phyloP scores from a whole-genome alignment of 1,139 yeast species.

The Hansenula lynferdii region DNA sequence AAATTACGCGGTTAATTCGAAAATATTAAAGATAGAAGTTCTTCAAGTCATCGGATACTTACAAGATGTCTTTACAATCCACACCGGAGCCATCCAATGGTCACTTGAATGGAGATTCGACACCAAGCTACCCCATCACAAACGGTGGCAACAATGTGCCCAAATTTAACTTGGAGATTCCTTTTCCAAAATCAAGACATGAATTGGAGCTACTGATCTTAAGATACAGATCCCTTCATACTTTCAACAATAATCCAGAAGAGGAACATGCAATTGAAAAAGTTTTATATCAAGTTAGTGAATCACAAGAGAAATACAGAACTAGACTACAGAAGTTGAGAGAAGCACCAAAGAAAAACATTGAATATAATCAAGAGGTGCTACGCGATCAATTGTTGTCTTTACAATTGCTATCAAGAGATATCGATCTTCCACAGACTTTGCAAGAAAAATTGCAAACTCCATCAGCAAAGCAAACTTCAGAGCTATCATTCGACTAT shows the following conservation, averaged over 20 bases:
- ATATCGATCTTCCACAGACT: constrained; percentile 65
- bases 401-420: constrained; percentile 70
- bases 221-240: constrained; percentile 18
- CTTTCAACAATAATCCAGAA: constrained; percentile 7
- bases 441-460: constrained; percentile 7
- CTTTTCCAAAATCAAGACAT: constrained; percentile 16
- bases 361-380: constrained; percentile 41
- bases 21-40: no score
- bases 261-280: constrained; percentile 29
- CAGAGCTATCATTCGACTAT: constrained; percentile 13
- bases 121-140: not conserved
- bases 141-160: not conserved
- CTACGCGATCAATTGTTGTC: constrained; percentile 69
- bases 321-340: constrained; percentile 27
- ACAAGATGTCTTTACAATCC: not conserved
- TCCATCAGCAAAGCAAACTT: not conserved
- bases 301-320: constrained; percentile 32
- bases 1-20: not conserved
- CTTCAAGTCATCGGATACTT: no score
- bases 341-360: constrained; percentile 19
- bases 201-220: constrained; percentile 18
- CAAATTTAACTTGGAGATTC: not conserved
- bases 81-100: not conserved
- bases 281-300: constrained; percentile 27
- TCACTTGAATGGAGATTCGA: no score